Conservation (phyloP, 768 basidiomycete genomes). For the Podaxis sp. region DNA sequence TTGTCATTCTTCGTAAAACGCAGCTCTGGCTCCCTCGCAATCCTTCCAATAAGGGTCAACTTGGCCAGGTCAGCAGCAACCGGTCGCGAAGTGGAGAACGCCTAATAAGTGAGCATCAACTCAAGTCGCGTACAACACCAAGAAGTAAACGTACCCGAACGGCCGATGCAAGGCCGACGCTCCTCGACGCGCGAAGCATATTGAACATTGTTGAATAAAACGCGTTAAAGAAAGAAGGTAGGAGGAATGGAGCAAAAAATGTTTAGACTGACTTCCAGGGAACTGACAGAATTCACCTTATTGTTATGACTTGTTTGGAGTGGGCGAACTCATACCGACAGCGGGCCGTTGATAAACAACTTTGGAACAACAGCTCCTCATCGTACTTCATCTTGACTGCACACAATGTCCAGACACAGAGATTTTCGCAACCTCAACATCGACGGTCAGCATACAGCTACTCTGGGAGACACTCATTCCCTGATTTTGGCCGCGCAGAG, state of each 20-base stretch:
- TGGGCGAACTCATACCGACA: not conserved
- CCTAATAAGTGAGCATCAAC: conserved; percentile 32
- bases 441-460: conserved; percentile 42
- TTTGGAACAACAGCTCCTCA: conserved; percentile 10
- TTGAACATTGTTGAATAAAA: conserved; percentile 43
- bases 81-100: conserved; percentile 60
- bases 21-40: conserved; percentile 70
- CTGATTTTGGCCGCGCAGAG: conserved; percentile 42
- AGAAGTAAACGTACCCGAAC: not conserved
- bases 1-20: conserved; percentile 69
- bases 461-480: conserved; percentile 1
- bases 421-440: conserved; percentile 85
- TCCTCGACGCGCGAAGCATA: conserved; percentile 34
- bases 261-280: not conserved
- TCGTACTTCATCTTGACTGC: not conserved
- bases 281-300: not conserved
- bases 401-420: conserved; percentile 87
- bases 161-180: not conserved
- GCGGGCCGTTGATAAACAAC: conserved; percentile 4
- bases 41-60: conserved; percentile 72
- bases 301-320: conserved; percentile 19
- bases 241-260: not conserved
- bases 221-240: not conserved
- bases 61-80: conserved; percentile 67
- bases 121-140: not conserved